These are phyloP conservation scores for Digitaria exilis DNA, from an alignment of 202 grass and related monocot genomes.

Conservation along the genomic window DNA sequence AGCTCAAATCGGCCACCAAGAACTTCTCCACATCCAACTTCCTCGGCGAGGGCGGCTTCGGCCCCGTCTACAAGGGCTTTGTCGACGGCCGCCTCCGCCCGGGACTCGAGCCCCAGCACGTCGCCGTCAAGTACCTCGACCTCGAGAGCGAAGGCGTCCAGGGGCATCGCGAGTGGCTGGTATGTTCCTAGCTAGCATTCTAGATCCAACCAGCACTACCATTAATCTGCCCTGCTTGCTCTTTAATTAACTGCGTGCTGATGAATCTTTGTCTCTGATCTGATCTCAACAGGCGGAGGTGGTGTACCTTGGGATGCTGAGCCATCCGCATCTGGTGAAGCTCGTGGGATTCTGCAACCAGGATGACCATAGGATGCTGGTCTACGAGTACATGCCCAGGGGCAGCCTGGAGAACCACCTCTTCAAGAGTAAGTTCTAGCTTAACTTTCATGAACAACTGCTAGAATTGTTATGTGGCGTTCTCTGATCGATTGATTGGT, in stretches of 20 bases:
- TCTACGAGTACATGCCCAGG: constrained; percentile 80
- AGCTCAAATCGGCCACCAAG: constrained; percentile 63
- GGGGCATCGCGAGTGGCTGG: constrained; percentile 91
- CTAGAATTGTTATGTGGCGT: neutral
- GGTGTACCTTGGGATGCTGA: constrained; percentile 80
- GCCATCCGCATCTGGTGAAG: constrained; percentile 80
- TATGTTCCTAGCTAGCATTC: no score
- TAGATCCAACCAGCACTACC: no score
- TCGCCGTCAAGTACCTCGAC: constrained; percentile 88
- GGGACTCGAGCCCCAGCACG: constrained; percentile 61
- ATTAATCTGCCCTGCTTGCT: no score
- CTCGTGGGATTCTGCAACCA: constrained; percentile 79
- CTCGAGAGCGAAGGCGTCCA: constrained; percentile 77
- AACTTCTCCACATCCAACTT: constrained; percentile 79
- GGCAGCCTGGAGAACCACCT: constrained; percentile 88
- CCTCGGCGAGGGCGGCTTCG: constrained; percentile 78
- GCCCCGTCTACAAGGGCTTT: constrained; percentile 84
- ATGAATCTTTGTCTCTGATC: neutral
- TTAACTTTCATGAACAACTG: no score
- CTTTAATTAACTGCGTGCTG: no score
- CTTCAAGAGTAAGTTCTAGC: constrained; percentile 77
- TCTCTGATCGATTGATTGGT: neutral
- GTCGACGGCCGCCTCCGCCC: constrained; percentile 50
- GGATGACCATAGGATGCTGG: constrained; percentile 80
- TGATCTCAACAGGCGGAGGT: constrained; percentile 61